Conservation (phyloP, 2,329 filamentous ascomycete genomes). For the Stachybotrys chartarum region DNA sequence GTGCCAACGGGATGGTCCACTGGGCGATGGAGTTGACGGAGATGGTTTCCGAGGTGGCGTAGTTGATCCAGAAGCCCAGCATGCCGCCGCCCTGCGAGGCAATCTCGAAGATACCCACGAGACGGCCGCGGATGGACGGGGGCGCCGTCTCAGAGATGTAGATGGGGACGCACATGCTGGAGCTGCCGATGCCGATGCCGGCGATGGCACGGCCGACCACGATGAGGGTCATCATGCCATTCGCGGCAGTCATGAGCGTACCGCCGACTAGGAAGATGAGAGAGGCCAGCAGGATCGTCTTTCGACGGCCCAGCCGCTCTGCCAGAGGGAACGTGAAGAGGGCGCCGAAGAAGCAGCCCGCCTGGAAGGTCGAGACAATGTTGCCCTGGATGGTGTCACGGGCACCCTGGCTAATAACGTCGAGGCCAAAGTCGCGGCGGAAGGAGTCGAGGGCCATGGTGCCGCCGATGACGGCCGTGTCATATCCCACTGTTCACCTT, state of each 20-base stretch:
- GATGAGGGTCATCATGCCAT: slow-evolving; percentile 27
- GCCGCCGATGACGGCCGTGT: slow-evolving; percentile 30
- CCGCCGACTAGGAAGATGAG: slow-evolving; percentile 31
- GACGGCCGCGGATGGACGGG: slow-evolving; percentile 41
- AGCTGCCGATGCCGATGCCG: slow-evolving; percentile 44
- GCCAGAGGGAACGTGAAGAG: slow-evolving; percentile 36
- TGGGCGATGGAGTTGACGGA: slow-evolving; percentile 20
- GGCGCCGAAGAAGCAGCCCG: slow-evolving; percentile 32
- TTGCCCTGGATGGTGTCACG: slow-evolving; percentile 28
- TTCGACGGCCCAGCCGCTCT: slow-evolving; percentile 38
- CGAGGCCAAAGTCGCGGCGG: slow-evolving; percentile 25
- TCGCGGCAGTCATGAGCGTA: slow-evolving; percentile 23
- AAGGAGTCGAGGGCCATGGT: slow-evolving; percentile 31
- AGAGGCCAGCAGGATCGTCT: slow-evolving; percentile 35
- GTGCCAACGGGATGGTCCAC: slow-evolving; percentile 50
- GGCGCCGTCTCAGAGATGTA: slow-evolving; percentile 37
- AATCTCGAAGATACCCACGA: slow-evolving; percentile 44
- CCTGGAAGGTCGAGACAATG: slow-evolving; percentile 30
- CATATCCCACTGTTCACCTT: slow-evolving; percentile 21
- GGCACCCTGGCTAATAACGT: slow-evolving; percentile 11
- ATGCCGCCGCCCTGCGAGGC: slow-evolving; percentile 22
- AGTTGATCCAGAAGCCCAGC: slow-evolving; percentile 32
- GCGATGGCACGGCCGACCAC: slow-evolving; percentile 43
- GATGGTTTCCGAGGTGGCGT: slow-evolving; percentile 17
- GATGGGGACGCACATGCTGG: slow-evolving; percentile 38